These are phyloP conservation scores for Cladosporium sp. DNA, from an alignment of 2,329 filamentous ascomycete species.

Conservation along the genomic window DNA sequence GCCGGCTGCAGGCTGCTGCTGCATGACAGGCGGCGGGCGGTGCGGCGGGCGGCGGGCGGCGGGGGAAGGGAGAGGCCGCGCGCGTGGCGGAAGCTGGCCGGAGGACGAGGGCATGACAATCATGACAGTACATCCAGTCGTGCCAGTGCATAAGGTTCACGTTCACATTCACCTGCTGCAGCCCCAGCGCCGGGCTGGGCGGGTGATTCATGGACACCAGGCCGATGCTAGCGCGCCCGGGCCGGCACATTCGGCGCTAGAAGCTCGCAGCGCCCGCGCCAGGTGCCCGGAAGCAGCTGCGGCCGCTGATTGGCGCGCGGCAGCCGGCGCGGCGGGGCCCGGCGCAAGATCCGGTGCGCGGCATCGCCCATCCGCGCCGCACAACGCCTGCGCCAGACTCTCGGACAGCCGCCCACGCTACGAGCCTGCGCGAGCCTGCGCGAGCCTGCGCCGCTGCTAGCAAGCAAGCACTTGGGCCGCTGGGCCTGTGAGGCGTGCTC, in stretches of 20 bases:
- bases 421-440: background rate
- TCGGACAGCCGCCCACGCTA: background rate
- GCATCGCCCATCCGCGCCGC: background rate
- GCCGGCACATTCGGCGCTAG: conserved; percentile 1
- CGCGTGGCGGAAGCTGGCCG: too few species aligned
- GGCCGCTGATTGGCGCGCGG: background rate
- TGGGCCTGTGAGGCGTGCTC: too few species aligned
- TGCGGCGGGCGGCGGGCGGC: too few species aligned
- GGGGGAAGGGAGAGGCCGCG: too few species aligned
- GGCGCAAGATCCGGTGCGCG: background rate
- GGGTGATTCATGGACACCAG: background rate
- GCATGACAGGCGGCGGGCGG: too few species aligned
- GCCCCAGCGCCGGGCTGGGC: too few species aligned
- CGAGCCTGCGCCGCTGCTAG: background rate
- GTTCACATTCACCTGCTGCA: too few species aligned
- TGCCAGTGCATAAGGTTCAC: too few species aligned
- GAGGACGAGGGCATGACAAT: too few species aligned
- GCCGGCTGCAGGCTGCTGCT: too few species aligned
- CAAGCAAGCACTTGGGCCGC: too few species aligned
- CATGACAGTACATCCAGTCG: too few species aligned
- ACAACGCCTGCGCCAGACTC: background rate
- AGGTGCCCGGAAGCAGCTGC: background rate
- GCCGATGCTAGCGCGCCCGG: background rate
- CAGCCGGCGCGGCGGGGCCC: background rate
- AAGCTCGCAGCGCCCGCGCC: background rate